Evolutionary conservation across 2,329 filamentous ascomycete species (phyloP).

Genomic region (Ophiobolus disseminans): DNA sequence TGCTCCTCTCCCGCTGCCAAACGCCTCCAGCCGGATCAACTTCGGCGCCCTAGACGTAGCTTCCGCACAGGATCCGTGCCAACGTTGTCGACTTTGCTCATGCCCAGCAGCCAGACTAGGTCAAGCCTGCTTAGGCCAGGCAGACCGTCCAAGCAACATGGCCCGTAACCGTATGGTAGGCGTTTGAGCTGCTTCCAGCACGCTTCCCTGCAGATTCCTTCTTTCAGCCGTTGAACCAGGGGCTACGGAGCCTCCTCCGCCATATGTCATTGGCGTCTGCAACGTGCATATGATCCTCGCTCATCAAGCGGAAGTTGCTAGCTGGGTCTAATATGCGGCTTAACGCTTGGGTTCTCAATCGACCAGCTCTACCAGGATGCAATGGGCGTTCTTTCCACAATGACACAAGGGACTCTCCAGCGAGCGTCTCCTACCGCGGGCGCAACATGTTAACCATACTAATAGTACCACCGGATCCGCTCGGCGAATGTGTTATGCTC

Average conservation of each 20-base stretch:
- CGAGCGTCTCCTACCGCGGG: slow-evolving; percentile 33
- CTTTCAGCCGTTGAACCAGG: slow-evolving; percentile 32
- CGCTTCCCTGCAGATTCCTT: slow-evolving; percentile 36
- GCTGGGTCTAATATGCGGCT: slow-evolving; percentile 42
- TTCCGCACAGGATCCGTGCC: slow-evolving; percentile 37
- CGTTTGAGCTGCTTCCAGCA: slow-evolving; percentile 34
- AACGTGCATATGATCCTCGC: slow-evolving; percentile 28
- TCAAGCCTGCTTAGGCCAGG: slow-evolving; percentile 33
- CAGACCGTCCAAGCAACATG: slow-evolving; percentile 33
- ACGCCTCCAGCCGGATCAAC: slow-evolving; percentile 25
- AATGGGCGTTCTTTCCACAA: slow-evolving; percentile 41
- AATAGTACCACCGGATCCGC: slow-evolving; percentile 39
- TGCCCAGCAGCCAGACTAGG: slow-evolving; percentile 27
- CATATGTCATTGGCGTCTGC: slow-evolving; percentile 29
- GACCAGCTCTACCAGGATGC: slow-evolving; percentile 42
- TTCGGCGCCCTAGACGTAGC: slow-evolving; percentile 25
- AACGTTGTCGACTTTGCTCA: slow-evolving; percentile 33
- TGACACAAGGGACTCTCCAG: slow-evolving; percentile 43
- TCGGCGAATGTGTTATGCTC: slow-evolving; percentile 29
- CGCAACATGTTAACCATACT: slow-evolving; percentile 39
- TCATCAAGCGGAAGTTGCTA: slow-evolving; percentile 36
- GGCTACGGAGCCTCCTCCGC: slow-evolving; percentile 31
- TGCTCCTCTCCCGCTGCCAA: slow-evolving; percentile 7
- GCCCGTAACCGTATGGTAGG: slow-evolving; percentile 34
- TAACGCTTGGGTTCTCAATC: slow-evolving; percentile 43